Percentiles rank a stretch among this genome's conserved stretches.
Evolutionary conservation across 495 filamentous ascomycete genomes (phyloP).

Genomic region (Oidiodendron maius): DNA sequence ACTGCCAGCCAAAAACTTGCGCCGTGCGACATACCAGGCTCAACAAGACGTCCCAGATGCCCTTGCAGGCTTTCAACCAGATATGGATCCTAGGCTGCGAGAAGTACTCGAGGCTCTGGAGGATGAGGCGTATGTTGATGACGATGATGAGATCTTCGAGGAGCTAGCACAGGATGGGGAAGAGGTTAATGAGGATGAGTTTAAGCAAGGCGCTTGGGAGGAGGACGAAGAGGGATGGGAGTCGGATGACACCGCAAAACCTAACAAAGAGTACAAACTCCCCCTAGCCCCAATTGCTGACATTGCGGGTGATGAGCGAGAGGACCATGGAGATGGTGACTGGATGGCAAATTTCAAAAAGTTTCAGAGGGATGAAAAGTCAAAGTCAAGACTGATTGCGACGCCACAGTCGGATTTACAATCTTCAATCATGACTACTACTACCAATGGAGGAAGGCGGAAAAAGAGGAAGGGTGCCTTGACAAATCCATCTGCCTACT

Average conservation of each 20-base stretch:
- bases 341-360: conserved; percentile 90
- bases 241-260: conserved; percentile 86
- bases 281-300: conserved; percentile 33
- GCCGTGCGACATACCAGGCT: conserved; percentile 77
- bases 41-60: conserved; percentile 90
- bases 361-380: conserved; percentile 74
- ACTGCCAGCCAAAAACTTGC: conserved; percentile 63
- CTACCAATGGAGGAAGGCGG: conserved; percentile 61
- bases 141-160: conserved; percentile 77
- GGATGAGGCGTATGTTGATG: conserved; percentile 93
- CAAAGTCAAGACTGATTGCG: conserved; percentile 31
- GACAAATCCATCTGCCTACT: conserved; percentile 84
- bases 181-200: conserved; percentile 66
- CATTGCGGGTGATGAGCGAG: conserved; percentile 39
- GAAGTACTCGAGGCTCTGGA: conserved; percentile 94
- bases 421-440: conserved; percentile 74
- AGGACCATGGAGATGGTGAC: conserved; percentile 43
- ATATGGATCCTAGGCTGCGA: conserved; percentile 93
- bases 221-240: conserved; percentile 83
- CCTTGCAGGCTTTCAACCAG: conserved; percentile 88
- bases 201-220: conserved; percentile 47
- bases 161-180: conserved; percentile 67
- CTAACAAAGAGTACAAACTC: conserved; percentile 39
- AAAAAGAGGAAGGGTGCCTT: conserved; percentile 92
- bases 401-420: conserved; percentile 52